Percentiles rank a stretch among this genome's conserved stretches.
phyloP scores from a whole-genome alignment of 352 stramenopile genomes.

The Peronospora belbahrii region DNA sequence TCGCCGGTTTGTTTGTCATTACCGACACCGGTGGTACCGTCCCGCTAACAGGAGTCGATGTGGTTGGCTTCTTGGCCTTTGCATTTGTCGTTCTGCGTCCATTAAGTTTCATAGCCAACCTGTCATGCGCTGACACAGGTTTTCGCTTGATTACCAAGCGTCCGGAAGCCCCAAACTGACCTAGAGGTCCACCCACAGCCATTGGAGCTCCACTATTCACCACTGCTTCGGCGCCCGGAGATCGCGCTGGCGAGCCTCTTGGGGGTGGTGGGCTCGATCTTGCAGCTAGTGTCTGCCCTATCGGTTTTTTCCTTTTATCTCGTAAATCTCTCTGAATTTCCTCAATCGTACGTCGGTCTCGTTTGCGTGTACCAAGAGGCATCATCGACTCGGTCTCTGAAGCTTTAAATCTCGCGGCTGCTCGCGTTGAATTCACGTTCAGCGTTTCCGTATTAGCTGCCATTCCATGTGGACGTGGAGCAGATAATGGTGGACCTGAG shows the following conservation, averaged over 20 bases:
- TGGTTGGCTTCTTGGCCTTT: slow-evolving; percentile 42
- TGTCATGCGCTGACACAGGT: slow-evolving; percentile 55
- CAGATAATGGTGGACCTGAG: slow-evolving; percentile 20
- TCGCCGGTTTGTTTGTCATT: slow-evolving; percentile 34
- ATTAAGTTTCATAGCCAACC: slow-evolving; percentile 70
- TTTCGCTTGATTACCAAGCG: slow-evolving; percentile 48
- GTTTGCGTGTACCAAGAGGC: slow-evolving; percentile 77
- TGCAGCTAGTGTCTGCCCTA: slow-evolving; percentile 16
- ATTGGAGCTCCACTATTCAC: slow-evolving; percentile 26
- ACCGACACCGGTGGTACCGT: slow-evolving; percentile 51
- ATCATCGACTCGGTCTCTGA: slow-evolving; percentile 45
- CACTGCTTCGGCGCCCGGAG: slow-evolving; percentile 43
- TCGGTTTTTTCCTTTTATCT: slow-evolving; percentile 52
- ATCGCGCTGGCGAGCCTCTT: slow-evolving; percentile 56
- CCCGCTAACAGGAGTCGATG: slow-evolving; percentile 1
- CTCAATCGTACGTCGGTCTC: slow-evolving; percentile 82
- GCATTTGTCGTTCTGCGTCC: slow-evolving; percentile 38
- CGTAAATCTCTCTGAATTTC: slow-evolving; percentile 79
- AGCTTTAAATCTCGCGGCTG: slow-evolving; percentile 52
- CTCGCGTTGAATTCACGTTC: slow-evolving; percentile 69
- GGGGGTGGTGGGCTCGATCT: slow-evolving; percentile 47
- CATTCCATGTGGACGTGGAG: slow-evolving; percentile 24
- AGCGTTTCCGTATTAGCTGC: slow-evolving; percentile 35
- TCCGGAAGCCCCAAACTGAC: slow-evolving; percentile 37
- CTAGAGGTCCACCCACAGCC: slow-evolving; percentile 45